Base-by-base conservation (phyloP, 1,284 basidiomycete genomes). In the Fistulinella cinereoalba region DNA sequence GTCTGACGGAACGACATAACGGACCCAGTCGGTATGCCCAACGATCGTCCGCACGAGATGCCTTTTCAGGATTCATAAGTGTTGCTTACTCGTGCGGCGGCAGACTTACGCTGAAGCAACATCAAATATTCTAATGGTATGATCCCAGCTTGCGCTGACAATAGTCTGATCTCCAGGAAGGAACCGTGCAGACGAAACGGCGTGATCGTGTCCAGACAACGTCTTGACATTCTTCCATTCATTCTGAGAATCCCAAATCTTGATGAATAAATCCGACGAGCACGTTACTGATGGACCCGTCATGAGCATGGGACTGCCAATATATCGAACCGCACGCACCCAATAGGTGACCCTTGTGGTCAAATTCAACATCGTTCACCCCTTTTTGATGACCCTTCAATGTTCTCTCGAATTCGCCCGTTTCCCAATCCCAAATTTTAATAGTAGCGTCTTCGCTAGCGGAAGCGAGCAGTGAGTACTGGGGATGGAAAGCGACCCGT, bases 341-440 rank as follows among this genome's bases (percentile, higher is more conserved):
- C 56, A 95, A 71, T 24, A 86, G 69, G 55, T 81, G 81, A 21
- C 92, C 92, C 67, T 88, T 91, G 51, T 81, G 78, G 65, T 95
- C 92, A 64, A 89, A 96, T 61, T 93, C 89, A 41, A 92, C 81
- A 66, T 94, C 91, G 64, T 83, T 83, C 16, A 96, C 86, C 16
- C 87, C 80, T 63, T 91, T 92, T 29, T 92, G 95, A 71, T 96
- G 92, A 0, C 92, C 91, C 69, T 95, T 96, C 49, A 96, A 70
- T 8, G 93, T 95, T 49, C 89, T 71, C 66, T 96, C 93, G 60
- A 94, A 88, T 55, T 95, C 92, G 22, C 92, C 92, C 31, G 88
- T 88, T 64, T 96, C 92, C 92, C 92, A 96, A 63, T 96, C 92
- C 92, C 92, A 95, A 42, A 96, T 81, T 71, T 95, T 95, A 57